Percentiles rank a stretch among this genome's conserved stretches.
Conservation (phyloP, 2,329 filamentous ascomycete genomes). For the Talaromyces piceae region DNA sequence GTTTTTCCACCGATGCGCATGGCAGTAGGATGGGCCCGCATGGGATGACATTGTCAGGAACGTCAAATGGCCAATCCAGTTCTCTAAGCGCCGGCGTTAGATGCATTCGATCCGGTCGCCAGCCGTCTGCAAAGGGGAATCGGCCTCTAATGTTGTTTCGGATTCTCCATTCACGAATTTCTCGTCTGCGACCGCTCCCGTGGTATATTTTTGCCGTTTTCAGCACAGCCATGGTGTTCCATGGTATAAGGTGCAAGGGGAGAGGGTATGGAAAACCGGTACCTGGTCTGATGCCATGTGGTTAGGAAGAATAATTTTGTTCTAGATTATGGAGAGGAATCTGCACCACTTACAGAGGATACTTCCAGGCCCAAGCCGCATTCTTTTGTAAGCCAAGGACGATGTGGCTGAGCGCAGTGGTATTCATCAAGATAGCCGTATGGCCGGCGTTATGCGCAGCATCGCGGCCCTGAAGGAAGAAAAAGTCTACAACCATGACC, state of each 20-base stretch:
- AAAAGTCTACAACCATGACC: conserved; percentile 37
- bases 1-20: conserved; percentile 24
- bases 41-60: conserved; percentile 34
- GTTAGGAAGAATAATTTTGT: conserved; percentile 3
- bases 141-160: conserved; percentile 17
- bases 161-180: conserved; percentile 19
- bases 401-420: conserved; percentile 1
- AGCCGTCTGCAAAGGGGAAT: conserved; percentile 8
- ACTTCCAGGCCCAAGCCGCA: conserved; percentile 25
- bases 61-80: conserved; percentile 35
- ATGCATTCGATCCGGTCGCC: conserved; percentile 2
- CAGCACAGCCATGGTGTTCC: conserved; percentile 29
- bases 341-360: conserved; percentile 21
- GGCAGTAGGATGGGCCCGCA: conserved; percentile 44
- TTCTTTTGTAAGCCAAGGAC: conserved; percentile 35
- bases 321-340: neutral
- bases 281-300: conserved; percentile 26
- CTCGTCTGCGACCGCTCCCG: conserved; percentile 17
- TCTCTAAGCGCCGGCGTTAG: conserved; percentile 12
- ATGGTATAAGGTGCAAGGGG: conserved; percentile 35
- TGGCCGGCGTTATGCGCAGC: conserved; percentile 41
- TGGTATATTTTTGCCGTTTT: conserved; percentile 21
- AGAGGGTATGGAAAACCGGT: conserved; percentile 43
- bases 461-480: conserved; percentile 39
- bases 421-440: conserved; percentile 17